Percentiles rank a stretch among this genome's conserved stretches.
These are phyloP conservation scores for Colletotrichum orbiculare DNA, from an alignment of 2,329 filamentous ascomycete species.

Conservation along the genomic window DNA sequence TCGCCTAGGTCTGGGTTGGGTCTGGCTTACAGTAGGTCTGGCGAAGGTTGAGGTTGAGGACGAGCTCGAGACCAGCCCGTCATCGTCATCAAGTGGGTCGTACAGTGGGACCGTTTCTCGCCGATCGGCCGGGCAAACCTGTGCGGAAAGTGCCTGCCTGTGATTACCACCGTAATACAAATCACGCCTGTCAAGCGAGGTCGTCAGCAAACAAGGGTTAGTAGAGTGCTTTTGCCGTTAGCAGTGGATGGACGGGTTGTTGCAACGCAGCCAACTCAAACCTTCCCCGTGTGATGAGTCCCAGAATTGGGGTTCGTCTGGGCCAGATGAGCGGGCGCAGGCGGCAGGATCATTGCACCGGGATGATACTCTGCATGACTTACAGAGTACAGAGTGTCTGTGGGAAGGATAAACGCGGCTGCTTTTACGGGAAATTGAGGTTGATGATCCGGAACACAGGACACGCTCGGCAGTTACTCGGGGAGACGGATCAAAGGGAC, in stretches of 20 bases:
- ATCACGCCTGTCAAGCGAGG: slow-evolving; percentile 21
- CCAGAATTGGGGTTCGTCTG: slow-evolving; percentile 24
- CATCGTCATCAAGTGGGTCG: slow-evolving; percentile 30
- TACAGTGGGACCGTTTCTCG: slow-evolving; percentile 22
- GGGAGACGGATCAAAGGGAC: too few relatives aligned
- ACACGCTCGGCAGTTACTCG: too few relatives aligned
- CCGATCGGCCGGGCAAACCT: slow-evolving; percentile 13
- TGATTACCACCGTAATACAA: slow-evolving; percentile 13
- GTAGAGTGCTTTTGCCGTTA: neutral
- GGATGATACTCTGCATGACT: slow-evolving; percentile 7
- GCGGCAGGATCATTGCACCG: slow-evolving; percentile 9
- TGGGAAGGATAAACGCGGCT: neutral
- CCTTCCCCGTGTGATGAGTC: slow-evolving; percentile 12
- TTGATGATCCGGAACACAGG: neutral
- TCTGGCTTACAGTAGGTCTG: too few relatives aligned
- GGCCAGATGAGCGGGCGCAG: slow-evolving; percentile 20
- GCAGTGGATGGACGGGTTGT: neutral
- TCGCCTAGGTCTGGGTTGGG: neutral
- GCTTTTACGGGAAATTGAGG: slow-evolving; percentile 1
- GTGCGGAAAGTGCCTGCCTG: neutral
- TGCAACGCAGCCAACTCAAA: slow-evolving; percentile 14
- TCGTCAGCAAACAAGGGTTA: slow-evolving; percentile 1
- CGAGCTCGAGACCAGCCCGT: slow-evolving; percentile 17
- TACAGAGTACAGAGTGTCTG: too few relatives aligned
- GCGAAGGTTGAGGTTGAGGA: slow-evolving; percentile 15